Evolutionary conservation across 352 stramenopile genomes (phyloP), one percentile per base, ranked within the genome.

Genomic region (Globisporangium cystogenes): DNA sequence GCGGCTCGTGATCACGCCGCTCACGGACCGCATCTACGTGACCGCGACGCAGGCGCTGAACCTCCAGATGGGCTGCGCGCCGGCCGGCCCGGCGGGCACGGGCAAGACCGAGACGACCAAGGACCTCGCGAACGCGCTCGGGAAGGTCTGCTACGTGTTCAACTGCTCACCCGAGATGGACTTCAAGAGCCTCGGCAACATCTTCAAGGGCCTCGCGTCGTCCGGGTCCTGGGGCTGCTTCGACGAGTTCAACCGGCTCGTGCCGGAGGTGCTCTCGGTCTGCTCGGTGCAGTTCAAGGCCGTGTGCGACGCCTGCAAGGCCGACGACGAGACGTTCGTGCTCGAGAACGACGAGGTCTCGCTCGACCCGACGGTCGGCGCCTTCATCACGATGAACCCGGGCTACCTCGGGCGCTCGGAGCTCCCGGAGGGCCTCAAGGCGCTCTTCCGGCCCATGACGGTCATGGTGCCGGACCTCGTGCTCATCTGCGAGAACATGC

Each of bases 311-410:
- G 94, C 90, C 21, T 96, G 96, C 51, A 97, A 97, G 64, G 91
- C 90, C n/a, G 87, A 97, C 53, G 75, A 93, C 35, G 86, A 94
- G 49, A 82, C 74, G 24, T 97, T 98, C 64, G 86, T 96, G n/a
- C 76, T 98, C 24, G 93, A 98, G 58, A 96, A 96, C 39, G 91
- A 98, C 52, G 86, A 96, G 46, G 87, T 98, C 15, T 83, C 72
- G 51, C 64, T 98, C 4, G 92, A 98, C 62, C 88, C 90, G 7
- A 93, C 86, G 0, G 95, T 96, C 47, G 95, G 95, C 35, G 93
- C 90, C 8, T 98, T 97, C 64, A 98, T 98, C 59, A 98, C 95
- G 16, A 98, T 98, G 95, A 98, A 98, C 63, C 95, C 95, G 4
- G 95, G 93, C 15, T 98, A 98, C 64, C 68, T 98, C 21, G 94